These are phyloP conservation scores for Coccomyxa subellipsoidea DNA, from an alignment of 163 green algal genomes.

Conservation along the genomic window DNA sequence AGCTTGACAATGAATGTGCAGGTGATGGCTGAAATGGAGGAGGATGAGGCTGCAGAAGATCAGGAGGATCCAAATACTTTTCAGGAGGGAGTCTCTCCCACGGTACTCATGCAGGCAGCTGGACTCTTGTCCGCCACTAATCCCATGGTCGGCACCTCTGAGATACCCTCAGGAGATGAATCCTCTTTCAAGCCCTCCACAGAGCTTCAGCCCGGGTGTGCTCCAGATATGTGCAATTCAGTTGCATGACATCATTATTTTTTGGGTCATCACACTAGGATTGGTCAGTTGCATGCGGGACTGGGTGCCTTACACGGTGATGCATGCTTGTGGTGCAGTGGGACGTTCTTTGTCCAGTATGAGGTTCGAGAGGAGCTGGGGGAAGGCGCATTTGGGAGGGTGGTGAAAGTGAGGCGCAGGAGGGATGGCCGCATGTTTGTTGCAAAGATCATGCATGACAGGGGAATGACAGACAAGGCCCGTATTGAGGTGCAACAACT, in stretches of 20 bases:
- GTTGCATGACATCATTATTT: no score
- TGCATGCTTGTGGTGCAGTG: no score
- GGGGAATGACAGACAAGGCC: slow-evolving; percentile 25
- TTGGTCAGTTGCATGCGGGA: no score
- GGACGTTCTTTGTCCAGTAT: slow-evolving; percentile 32
- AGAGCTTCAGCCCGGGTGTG: neutral
- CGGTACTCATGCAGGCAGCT: neutral
- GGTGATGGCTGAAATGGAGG: neutral
- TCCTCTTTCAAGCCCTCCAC: neutral
- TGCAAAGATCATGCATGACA: slow-evolving; percentile 37
- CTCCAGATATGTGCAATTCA: no score
- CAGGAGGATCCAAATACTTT: neutral
- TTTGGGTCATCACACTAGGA: no score
- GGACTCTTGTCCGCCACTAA: neutral
- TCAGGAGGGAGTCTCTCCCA: neutral
- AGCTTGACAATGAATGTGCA: neutral
- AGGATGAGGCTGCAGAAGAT: neutral
- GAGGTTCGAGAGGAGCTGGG: slow-evolving; percentile 38
- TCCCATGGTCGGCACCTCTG: neutral
- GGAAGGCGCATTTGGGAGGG: slow-evolving; percentile 44
- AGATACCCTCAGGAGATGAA: neutral
- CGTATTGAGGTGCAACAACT: slow-evolving; percentile 23
- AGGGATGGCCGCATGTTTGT: slow-evolving; percentile 26
- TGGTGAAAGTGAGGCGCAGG: slow-evolving; percentile 27
- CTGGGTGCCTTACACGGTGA: no score